phyloP scores from a whole-genome alignment of 139 green algal genomes.

The Tetradesmus obliquus region DNA sequence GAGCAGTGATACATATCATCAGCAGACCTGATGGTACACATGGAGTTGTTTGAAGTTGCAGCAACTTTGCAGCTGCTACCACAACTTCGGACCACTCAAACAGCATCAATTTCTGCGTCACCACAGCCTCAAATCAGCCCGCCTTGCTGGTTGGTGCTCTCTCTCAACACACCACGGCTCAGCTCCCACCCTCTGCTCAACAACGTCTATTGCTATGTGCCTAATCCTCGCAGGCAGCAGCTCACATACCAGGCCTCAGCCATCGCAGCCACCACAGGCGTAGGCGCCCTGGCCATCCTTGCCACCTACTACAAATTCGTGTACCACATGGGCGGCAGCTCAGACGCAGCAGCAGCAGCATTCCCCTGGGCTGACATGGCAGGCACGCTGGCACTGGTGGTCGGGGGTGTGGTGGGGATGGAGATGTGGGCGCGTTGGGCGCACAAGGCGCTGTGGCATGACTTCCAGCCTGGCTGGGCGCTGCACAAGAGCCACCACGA shows the following conservation, averaged over 20 bases:
- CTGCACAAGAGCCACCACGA: constrained; percentile 96
- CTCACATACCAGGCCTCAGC: constrained; percentile 78
- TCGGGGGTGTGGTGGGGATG: constrained; percentile 82
- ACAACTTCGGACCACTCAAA: background rate
- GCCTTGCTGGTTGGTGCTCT: background rate
- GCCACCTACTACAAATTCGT: constrained; percentile 84
- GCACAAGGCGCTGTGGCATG: constrained; percentile 96
- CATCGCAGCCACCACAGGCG: constrained; percentile 71
- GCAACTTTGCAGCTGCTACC: background rate
- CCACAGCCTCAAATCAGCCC: too few relatives aligned
- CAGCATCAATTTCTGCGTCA: too few relatives aligned
- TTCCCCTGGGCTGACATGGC: constrained; percentile 79
- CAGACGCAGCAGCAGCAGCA: background rate
- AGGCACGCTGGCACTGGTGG: constrained; percentile 78
- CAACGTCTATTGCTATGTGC: background rate
- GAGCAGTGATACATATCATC: too few relatives aligned
- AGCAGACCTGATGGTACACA: too few relatives aligned
- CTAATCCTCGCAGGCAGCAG: constrained; percentile 56
- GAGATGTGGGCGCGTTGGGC: constrained; percentile 94
- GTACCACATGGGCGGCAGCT: constrained; percentile 61
- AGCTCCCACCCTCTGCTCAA: background rate
- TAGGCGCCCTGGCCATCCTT: constrained; percentile 69
- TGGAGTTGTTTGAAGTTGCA: background rate
- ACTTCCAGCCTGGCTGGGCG: constrained; percentile 80
- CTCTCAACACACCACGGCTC: too few relatives aligned